phyloP scores from a whole-genome alignment of 768 basidiomycete genomes.

The Solioccasus polychromus region DNA sequence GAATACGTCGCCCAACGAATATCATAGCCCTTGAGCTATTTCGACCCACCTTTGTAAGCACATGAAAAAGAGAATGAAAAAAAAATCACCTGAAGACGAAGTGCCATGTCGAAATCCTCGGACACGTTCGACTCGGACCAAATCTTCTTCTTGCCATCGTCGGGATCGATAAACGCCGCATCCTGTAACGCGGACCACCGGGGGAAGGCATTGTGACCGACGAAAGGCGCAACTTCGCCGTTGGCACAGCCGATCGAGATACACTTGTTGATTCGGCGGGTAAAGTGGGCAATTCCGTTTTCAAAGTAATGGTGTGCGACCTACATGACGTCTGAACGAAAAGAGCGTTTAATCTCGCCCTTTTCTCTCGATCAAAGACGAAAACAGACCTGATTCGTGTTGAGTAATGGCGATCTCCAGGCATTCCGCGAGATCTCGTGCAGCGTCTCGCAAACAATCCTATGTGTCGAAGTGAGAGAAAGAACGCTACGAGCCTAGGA shows the following conservation, averaged over 20 bases:
- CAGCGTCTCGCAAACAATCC: slow-evolving; percentile 91
- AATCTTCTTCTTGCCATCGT: slow-evolving; percentile 60
- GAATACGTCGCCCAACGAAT: slow-evolving; percentile 78
- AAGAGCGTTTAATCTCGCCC: too few species aligned
- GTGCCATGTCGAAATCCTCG: slow-evolving; percentile 70
- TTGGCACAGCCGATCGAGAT: slow-evolving; percentile 80
- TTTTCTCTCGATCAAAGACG: too few species aligned
- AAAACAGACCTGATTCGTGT: slow-evolving; percentile 66
- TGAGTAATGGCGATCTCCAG: slow-evolving; percentile 91
- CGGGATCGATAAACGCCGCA: slow-evolving; percentile 64
- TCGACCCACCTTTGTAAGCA: slow-evolving; percentile 43
- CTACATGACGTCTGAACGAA: slow-evolving; percentile 73
- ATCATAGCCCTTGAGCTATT: slow-evolving; percentile 26
- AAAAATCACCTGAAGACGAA: slow-evolving; percentile 44
- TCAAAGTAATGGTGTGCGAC: slow-evolving; percentile 88
- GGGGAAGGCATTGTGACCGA: slow-evolving; percentile 86
- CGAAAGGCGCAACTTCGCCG: slow-evolving; percentile 74
- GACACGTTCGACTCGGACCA: slow-evolving; percentile 69
- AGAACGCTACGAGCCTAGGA: neutral
- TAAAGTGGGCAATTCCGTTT: slow-evolving; percentile 91
- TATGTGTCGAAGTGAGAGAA: slow-evolving; percentile 17
- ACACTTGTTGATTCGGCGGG: slow-evolving; percentile 81
- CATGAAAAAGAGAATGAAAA: slow-evolving; percentile 45
- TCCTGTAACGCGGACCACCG: slow-evolving; percentile 92
- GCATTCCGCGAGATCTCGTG: slow-evolving; percentile 75